A percentile compares a stretch with the other conserved stretches of the same genome.
These are phyloP conservation scores for Penicillium antarcticum DNA, from an alignment of 495 filamentous ascomycete genomes.

Conservation along the genomic window DNA sequence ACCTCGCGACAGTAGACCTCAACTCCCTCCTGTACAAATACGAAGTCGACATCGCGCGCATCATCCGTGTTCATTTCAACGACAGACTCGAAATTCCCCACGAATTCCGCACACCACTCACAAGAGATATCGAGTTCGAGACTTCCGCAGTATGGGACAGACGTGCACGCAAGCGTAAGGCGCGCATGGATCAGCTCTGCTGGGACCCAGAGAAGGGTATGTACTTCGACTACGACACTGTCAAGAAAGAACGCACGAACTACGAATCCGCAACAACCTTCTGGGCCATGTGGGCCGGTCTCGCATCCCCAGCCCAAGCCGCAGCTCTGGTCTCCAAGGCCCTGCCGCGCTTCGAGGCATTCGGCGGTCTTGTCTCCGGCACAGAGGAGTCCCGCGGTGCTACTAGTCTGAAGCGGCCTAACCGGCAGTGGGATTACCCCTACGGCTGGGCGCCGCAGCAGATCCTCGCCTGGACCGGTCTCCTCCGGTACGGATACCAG, in stretches of 20 bases:
- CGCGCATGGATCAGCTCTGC: slow-evolving; percentile 79
- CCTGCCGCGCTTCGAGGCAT: slow-evolving; percentile 80
- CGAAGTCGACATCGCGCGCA: slow-evolving; percentile 83
- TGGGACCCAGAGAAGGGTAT: slow-evolving; percentile 90
- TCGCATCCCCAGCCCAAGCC: slow-evolving; percentile 76
- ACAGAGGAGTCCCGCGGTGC: slow-evolving; percentile 81
- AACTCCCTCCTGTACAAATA: slow-evolving; percentile 95
- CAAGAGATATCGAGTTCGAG: slow-evolving; percentile 61
- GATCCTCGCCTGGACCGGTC: slow-evolving; percentile 92
- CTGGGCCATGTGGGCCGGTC: slow-evolving; percentile 95
- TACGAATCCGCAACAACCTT: slow-evolving; percentile 91
- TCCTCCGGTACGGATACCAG: slow-evolving; percentile 85
- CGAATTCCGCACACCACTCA: slow-evolving; percentile 64
- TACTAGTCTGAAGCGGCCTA: slow-evolving; percentile 77
- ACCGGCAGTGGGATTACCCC: slow-evolving; percentile 97
- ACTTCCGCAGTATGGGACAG: slow-evolving; percentile 86
- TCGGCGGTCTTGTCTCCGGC: slow-evolving; percentile 84
- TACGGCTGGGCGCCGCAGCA: slow-evolving; percentile 99
- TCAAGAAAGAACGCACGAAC: slow-evolving; percentile 66
- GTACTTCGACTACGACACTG: slow-evolving; percentile 95
- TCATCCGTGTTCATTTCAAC: slow-evolving; percentile 76
- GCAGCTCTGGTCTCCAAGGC: slow-evolving; percentile 68
- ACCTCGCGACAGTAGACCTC: slow-evolving; percentile 89
- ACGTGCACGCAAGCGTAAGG: slow-evolving; percentile 72
- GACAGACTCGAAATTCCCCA: slow-evolving; percentile 73